Evolutionary conservation across 208 protist species (phyloP).

Genomic region (Trypanosoma scelopori): DNA sequence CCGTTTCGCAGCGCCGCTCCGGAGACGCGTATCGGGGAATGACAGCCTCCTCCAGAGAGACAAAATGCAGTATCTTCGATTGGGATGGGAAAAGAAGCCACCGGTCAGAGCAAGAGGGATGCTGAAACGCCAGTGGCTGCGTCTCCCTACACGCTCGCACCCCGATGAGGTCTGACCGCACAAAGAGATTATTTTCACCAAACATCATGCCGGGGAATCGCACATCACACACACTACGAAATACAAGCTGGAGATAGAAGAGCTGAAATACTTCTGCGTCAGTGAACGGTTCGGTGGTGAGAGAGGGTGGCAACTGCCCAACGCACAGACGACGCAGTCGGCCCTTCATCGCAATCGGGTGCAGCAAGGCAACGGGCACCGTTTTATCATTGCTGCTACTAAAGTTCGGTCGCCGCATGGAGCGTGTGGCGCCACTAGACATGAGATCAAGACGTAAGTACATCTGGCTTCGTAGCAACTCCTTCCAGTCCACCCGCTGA

Average conservation of each 20-base stretch:
- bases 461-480: slow-evolving; percentile 27
- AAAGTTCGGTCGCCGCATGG: neutral
- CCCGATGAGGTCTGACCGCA: slow-evolving; percentile 60
- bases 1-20: slow-evolving; percentile 34
- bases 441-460: slow-evolving; percentile 40
- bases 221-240: slow-evolving; percentile 75
- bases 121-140: slow-evolving; percentile 58
- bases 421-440: slow-evolving; percentile 11
- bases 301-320: slow-evolving; percentile 15
- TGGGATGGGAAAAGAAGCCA: slow-evolving; percentile 68
- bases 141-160: slow-evolving; percentile 29
- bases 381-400: neutral
- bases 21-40: slow-evolving; percentile 57
- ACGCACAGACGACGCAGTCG: slow-evolving; percentile 8
- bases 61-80: slow-evolving; percentile 49
- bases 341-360: slow-evolving; percentile 34
- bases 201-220: slow-evolving; percentile 46
- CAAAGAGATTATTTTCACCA: slow-evolving; percentile 14
- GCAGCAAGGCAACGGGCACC: slow-evolving; percentile 31
- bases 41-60: slow-evolving; percentile 58
- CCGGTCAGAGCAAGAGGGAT: slow-evolving; percentile 32
- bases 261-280: slow-evolving; percentile 88
- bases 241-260: slow-evolving; percentile 80
- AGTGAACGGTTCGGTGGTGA: slow-evolving; percentile 61
- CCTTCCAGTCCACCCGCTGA: slow-evolving; percentile 36